These are phyloP conservation scores for Pyrenopolyporus hunteri DNA, from an alignment of 495 filamentous ascomycete species.

Conservation along the genomic window DNA sequence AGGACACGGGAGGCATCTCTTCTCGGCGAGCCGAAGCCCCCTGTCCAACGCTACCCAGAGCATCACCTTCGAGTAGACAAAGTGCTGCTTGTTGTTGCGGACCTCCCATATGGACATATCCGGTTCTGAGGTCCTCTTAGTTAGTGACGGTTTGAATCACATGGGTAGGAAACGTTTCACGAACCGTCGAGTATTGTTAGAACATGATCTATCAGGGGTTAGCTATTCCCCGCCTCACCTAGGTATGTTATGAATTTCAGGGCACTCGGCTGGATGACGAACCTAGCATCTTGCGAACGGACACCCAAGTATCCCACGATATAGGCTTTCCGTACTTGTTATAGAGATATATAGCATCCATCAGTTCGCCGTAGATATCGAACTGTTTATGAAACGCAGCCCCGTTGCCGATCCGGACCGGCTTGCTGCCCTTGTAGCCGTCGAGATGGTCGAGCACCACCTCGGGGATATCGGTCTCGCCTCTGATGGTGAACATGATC, in stretches of 20 bases:
- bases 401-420: slow-evolving; percentile 76
- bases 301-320: slow-evolving; percentile 72
- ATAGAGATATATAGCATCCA: slow-evolving; percentile 77
- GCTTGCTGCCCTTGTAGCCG: slow-evolving; percentile 69
- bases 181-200: slow-evolving; percentile 57
- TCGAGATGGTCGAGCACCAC: slow-evolving; percentile 67
- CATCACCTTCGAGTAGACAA: slow-evolving; percentile 76
- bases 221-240: too few species aligned
- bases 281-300: slow-evolving; percentile 64
- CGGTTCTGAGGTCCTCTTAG: slow-evolving; percentile 46
- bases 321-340: slow-evolving; percentile 79
- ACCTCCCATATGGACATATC: slow-evolving; percentile 86
- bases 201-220: slow-evolving; percentile 51
- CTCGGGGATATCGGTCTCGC: slow-evolving; percentile 74
- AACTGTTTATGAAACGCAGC: slow-evolving; percentile 76
- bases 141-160: slow-evolving; percentile 10
- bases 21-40: slow-evolving; percentile 71
- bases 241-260: too few species aligned
- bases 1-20: slow-evolving; percentile 71
- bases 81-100: slow-evolving; percentile 72
- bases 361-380: slow-evolving; percentile 77
- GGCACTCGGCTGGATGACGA: not conserved
- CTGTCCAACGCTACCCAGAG: slow-evolving; percentile 79
- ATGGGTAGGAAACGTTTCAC: not conserved
- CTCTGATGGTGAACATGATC: slow-evolving; percentile 79